A percentile compares a stretch with the other conserved stretches of the same genome.
phyloP scores from a whole-genome alignment of 139 green algal genomes.

The Haematococcus sp. region DNA sequence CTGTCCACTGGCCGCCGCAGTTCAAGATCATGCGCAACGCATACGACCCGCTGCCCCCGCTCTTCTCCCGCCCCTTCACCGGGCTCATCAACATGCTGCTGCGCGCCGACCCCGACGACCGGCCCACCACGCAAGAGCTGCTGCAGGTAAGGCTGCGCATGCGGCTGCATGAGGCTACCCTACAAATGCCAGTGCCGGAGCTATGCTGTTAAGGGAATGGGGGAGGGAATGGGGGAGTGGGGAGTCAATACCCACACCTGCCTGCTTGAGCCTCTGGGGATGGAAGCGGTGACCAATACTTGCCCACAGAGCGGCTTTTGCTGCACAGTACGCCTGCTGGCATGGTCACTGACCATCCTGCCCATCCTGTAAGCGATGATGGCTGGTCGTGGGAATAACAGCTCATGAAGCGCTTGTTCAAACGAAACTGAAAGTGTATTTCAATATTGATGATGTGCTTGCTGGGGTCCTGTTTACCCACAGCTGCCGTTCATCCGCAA shows the following conservation, averaged over 20 bases:
- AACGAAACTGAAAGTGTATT: no score
- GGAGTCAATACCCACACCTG: neutral
- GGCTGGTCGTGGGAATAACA: no score
- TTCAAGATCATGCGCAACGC: slow-evolving; percentile 58
- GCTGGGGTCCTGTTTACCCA: no score
- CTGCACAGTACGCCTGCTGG: no score
- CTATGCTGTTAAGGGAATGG: neutral
- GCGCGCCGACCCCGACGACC: slow-evolving; percentile 46
- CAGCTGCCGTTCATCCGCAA: slow-evolving; percentile 35
- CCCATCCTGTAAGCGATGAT: no score
- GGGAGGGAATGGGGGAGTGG: neutral
- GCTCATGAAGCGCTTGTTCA: no score
- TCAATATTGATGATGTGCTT: no score
- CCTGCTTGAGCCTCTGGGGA: slow-evolving; percentile 10
- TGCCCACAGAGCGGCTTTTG: no score
- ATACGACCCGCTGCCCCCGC: slow-evolving; percentile 45
- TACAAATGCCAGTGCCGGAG: neutral
- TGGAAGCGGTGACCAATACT: no score
- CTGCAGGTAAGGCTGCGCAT: slow-evolving; percentile 19
- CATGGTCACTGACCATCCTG: no score
- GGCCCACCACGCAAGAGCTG: slow-evolving; percentile 33
- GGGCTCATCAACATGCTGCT: slow-evolving; percentile 51
- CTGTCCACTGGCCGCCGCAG: no score
- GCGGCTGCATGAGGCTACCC: neutral
- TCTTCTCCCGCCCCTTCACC: slow-evolving; percentile 44